Percentiles rank a stretch among this genome's conserved stretches.
phyloP scores from a whole-genome alignment of 1,284 basidiomycete genomes.

The Amylostereum areolatum region DNA sequence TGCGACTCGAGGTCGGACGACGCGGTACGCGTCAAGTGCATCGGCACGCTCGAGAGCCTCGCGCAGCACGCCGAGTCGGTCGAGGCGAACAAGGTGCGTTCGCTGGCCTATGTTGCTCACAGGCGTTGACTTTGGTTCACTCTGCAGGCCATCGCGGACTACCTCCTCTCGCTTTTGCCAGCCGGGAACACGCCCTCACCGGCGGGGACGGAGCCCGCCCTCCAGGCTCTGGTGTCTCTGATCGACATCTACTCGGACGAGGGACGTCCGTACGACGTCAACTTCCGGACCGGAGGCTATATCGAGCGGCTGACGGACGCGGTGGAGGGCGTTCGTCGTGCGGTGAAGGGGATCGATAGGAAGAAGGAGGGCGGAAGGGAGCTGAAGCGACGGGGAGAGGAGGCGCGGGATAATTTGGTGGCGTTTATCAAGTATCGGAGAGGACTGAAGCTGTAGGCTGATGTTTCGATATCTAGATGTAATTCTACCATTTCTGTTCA shows the following conservation, averaged over 20 bases:
- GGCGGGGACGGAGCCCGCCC: constrained; percentile 61
- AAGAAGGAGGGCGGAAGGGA: constrained; percentile 32
- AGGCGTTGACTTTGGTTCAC: constrained; percentile 2
- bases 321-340: constrained; percentile 37
- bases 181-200: constrained; percentile 30
- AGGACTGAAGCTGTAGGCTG: constrained; percentile 43
- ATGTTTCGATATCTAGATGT: too few relatives aligned
- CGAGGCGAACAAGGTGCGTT: constrained; percentile 64
- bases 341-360: constrained; percentile 37
- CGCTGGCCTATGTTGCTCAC: not conserved
- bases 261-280: constrained; percentile 71
- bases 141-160: constrained; percentile 59
- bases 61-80: constrained; percentile 64
- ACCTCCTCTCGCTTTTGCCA: constrained; percentile 57
- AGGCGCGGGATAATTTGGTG: constrained; percentile 75
- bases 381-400: constrained; percentile 55
- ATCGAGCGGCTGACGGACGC: constrained; percentile 34
- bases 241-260: constrained; percentile 98
- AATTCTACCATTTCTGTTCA: too few relatives aligned
- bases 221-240: constrained; percentile 81
- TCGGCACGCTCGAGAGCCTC: constrained; percentile 78
- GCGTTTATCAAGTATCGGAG: constrained; percentile 88
- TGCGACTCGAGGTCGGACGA: constrained; percentile 52
- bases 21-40: constrained; percentile 63
- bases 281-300: constrained; percentile 56